Conservation (phyloP, 768 basidiomycete genomes). For the Mrakia frigida region DNA sequence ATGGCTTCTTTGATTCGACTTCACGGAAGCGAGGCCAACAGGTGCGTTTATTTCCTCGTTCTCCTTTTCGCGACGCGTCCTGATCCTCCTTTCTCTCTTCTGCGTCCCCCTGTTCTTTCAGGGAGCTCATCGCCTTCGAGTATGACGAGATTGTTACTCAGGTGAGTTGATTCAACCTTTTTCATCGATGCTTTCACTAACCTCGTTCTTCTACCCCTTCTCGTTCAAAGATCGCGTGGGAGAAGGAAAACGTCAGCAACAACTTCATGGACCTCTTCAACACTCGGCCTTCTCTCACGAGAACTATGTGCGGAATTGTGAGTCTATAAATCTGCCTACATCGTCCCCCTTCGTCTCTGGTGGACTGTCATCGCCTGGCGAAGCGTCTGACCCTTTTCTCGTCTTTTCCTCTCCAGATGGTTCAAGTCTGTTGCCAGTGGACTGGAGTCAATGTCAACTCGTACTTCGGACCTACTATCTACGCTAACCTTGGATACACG, state of each 20-base stretch:
- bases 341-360: too few relatives aligned
- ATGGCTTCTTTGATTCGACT: not conserved
- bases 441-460: constrained; percentile 16
- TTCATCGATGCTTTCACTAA: not conserved
- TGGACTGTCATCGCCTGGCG: too few relatives aligned
- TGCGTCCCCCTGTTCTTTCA: too few relatives aligned
- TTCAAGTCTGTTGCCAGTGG: constrained; percentile 5
- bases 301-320: not conserved
- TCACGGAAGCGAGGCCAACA: constrained; percentile 1
- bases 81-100: too few relatives aligned
- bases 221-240: constrained; percentile 5
- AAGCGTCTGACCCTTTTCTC: too few relatives aligned
- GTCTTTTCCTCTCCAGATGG: not conserved
- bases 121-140: not conserved
- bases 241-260: constrained; percentile 4
- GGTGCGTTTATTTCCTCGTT: too few relatives aligned
- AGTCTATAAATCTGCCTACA: too few relatives aligned
- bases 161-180: not conserved
- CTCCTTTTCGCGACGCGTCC: too few relatives aligned
- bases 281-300: not conserved
- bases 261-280: not conserved
- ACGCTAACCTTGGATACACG: not conserved
- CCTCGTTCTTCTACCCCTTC: not conserved
- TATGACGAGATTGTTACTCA: constrained; percentile 9
- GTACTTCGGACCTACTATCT: constrained; percentile 14